Conservation (phyloP, 2,329 filamentous ascomycete genomes). For the Ophiostoma novo-ulmi region DNA sequence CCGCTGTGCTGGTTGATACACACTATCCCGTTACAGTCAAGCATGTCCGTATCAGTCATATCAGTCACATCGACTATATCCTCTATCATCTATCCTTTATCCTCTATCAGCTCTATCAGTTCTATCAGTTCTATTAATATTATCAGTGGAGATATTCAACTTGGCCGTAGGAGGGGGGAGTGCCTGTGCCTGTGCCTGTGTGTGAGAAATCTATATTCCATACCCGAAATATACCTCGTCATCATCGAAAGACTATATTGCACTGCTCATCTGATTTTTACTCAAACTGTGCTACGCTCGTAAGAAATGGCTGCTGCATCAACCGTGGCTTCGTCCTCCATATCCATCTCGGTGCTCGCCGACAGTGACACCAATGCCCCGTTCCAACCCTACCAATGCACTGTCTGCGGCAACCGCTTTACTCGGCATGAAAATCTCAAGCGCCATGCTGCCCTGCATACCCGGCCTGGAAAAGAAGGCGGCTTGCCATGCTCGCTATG, state of each 20-base stretch:
- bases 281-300: not conserved
- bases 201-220: not conserved
- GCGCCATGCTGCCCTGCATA: conserved; percentile 39
- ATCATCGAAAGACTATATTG: not conserved
- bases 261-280: not conserved
- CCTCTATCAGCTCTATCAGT: no score
- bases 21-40: not conserved
- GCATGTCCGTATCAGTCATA: not conserved
- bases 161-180: not conserved
- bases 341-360: conserved; percentile 7
- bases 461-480: conserved; percentile 32
- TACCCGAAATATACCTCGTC: conserved; percentile 1
- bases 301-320: not conserved
- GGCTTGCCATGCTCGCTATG: conserved; percentile 37
- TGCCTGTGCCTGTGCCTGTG: not conserved
- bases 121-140: no score
- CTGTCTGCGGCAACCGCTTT: conserved; percentile 37
- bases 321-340: conserved; percentile 5
- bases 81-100: not conserved
- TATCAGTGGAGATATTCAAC: not conserved
- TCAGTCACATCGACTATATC: not conserved
- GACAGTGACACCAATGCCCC: conserved; percentile 10
- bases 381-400: conserved; percentile 39
- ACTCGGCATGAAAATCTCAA: conserved; percentile 41
- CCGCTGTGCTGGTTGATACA: not conserved